Percentiles rank a stretch among this genome's conserved stretches.
Conservation (phyloP, 2,329 filamentous ascomycete genomes). For the Lizonia empirigonia region DNA sequence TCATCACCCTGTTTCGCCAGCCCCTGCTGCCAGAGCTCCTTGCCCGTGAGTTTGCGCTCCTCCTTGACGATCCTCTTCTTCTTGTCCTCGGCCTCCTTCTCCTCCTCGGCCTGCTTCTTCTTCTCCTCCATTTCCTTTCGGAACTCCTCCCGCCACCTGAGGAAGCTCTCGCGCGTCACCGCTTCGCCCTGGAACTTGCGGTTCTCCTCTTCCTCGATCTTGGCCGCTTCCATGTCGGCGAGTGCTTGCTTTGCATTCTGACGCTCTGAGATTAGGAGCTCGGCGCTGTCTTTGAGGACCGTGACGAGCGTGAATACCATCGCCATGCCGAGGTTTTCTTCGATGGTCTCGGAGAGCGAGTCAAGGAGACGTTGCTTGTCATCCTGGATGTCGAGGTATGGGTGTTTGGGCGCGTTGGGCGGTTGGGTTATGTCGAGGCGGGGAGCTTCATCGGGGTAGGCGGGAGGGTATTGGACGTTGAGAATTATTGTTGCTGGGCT, state of each 20-base stretch:
- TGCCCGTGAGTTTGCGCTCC: constrained; percentile 77
- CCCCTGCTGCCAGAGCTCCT: constrained; percentile 57
- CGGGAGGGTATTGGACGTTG: constrained; percentile 84
- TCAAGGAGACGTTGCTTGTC: constrained; percentile 78
- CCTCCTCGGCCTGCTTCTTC: constrained; percentile 62
- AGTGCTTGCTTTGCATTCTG: constrained; percentile 65
- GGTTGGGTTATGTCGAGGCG: constrained; percentile 78
- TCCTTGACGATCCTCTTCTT: constrained; percentile 62
- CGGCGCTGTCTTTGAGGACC: constrained; percentile 86
- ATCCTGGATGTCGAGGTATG: constrained; percentile 76
- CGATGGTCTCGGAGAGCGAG: constrained; percentile 73
- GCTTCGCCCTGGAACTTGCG: constrained; percentile 91
- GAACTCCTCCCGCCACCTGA: constrained; percentile 81
- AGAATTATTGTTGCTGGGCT: constrained; percentile 71
- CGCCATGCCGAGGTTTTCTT: constrained; percentile 94
- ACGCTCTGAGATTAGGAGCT: constrained; percentile 78
- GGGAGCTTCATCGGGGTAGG: constrained; percentile 88
- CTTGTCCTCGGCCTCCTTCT: constrained; percentile 72
- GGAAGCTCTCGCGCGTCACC: constrained; percentile 85
- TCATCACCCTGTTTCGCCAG: constrained; percentile 67
- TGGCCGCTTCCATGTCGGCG: constrained; percentile 60
- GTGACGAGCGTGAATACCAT: constrained; percentile 95
- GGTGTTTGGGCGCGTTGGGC: constrained; percentile 71
- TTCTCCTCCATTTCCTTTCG: constrained; percentile 79
- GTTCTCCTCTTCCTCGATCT: constrained; percentile 89